Conservation (phyloP, 176 grass and related monocot species). For the Pharus latifolius region DNA sequence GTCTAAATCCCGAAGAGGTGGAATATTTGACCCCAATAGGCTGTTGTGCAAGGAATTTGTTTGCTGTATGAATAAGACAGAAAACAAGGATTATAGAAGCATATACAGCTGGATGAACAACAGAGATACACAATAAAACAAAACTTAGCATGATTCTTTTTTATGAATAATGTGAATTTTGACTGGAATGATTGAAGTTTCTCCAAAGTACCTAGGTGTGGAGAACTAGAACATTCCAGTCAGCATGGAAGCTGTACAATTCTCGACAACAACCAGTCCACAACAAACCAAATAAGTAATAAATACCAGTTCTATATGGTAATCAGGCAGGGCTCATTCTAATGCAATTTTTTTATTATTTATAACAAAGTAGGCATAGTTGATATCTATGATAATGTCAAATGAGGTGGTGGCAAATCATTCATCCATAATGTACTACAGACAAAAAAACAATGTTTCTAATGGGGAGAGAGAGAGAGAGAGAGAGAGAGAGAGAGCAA, state of each 20-base stretch:
- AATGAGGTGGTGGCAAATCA: neutral
- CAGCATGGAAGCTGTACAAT: too few species aligned
- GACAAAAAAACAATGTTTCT: neutral
- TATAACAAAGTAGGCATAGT: too few species aligned
- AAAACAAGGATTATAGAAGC: constrained; percentile 10
- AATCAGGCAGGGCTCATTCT: too few species aligned
- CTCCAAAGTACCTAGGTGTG: neutral
- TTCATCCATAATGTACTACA: neutral
- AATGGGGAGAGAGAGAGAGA: neutral
- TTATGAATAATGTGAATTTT: neutral
- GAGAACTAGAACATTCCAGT: neutral
- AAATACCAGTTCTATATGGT: too few species aligned
- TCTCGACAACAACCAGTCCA: too few species aligned
- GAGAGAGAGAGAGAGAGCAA: neutral
- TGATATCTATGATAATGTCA: too few species aligned
- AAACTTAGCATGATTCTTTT: neutral
- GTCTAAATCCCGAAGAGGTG: constrained; percentile 71
- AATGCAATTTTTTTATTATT: too few species aligned
- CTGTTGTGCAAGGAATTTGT: constrained; percentile 56
- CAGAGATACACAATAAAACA: neutral
- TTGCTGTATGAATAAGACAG: constrained; percentile 57
- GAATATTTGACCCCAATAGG: constrained; percentile 56
- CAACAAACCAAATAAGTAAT: too few species aligned
- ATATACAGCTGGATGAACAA: neutral
- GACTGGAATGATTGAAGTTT: neutral